Evolutionary conservation across 192 early-diverging fungal species (phyloP).

Genomic region (Coemansia sp.): DNA sequence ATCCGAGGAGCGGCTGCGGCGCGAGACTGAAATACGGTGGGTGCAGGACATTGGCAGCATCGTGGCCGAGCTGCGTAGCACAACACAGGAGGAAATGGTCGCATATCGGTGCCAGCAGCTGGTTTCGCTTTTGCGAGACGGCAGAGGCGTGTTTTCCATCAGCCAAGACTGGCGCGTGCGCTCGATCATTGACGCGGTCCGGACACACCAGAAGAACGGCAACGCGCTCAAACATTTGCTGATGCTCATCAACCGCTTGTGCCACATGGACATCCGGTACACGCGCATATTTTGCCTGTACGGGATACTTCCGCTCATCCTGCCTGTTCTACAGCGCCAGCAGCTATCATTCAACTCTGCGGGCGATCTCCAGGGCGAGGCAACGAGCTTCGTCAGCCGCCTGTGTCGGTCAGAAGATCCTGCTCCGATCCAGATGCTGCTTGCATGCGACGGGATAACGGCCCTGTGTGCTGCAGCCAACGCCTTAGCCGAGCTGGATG

Average conservation of each 20-base stretch:
- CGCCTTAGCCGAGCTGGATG: conserved; percentile 36
- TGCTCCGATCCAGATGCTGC: conserved; percentile 46
- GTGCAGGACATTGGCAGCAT: conserved; percentile 47
- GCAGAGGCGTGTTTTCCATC: conserved; percentile 49
- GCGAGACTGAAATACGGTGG: conserved; percentile 56
- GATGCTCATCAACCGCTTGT: conserved; percentile 47
- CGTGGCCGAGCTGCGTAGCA: conserved; percentile 33
- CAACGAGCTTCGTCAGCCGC: conserved; percentile 35
- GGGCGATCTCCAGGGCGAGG: conserved; percentile 41
- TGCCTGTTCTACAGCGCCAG: conserved; percentile 25
- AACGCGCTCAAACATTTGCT: conserved; percentile 38
- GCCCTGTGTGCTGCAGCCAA: conserved; percentile 35
- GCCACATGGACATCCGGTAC: conserved; percentile 45
- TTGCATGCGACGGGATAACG: conserved; percentile 48
- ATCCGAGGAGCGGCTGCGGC: conserved; percentile 51
- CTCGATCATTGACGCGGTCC: conserved; percentile 45
- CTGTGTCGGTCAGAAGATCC: conserved; percentile 44
- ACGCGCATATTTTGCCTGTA: conserved; percentile 48
- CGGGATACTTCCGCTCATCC: conserved; percentile 43
- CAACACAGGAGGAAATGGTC: conserved; percentile 35
- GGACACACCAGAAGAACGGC: conserved; percentile 27
- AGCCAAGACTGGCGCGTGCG: conserved; percentile 53
- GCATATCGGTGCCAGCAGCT: conserved; percentile 47
- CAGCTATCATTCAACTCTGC: conserved; percentile 2
- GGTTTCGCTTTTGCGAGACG: conserved; percentile 45